A percentile compares a stretch with the other conserved stretches of the same genome.
phyloP scores from a whole-genome alignment of 176 grass and related monocot genomes.

The Paspalum notatum region DNA sequence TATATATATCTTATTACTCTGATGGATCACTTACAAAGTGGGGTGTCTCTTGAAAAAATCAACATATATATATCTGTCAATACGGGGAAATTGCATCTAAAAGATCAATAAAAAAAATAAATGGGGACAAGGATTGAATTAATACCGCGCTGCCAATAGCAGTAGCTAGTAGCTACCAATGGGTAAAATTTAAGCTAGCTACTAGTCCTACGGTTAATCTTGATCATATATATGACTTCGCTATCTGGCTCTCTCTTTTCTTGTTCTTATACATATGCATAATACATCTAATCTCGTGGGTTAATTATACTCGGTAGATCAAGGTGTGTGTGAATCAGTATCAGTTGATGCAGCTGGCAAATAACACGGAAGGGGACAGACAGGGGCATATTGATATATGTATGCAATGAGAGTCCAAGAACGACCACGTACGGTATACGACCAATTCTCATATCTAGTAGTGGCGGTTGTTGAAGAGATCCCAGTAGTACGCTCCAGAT shows the following conservation, averaged over 20 bases:
- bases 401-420: neutral
- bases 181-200: neutral
- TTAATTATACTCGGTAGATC: too few species aligned
- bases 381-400: too few species aligned
- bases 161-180: neutral
- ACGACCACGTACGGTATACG: neutral
- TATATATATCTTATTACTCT: neutral
- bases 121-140: too few species aligned
- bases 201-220: neutral
- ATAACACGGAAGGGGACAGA: too few species aligned
- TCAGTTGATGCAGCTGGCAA: too few species aligned
- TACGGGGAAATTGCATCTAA: too few species aligned
- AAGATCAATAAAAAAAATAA: too few species aligned
- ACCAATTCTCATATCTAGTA: neutral
- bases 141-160: too few species aligned
- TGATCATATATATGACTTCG: neutral
- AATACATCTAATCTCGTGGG: too few species aligned
- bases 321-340: too few species aligned
- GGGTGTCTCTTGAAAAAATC: neutral
- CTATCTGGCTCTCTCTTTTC: neutral
- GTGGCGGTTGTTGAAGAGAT: conserved; percentile 46
- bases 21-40: neutral
- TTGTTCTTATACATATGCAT: neutral
- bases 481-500: conserved; percentile 36
- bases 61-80: neutral